Percentiles rank a stretch among this genome's conserved stretches.
Evolutionary conservation across 2,329 filamentous ascomycete species (phyloP).

Genomic region (Cryphonectria radicalis): DNA sequence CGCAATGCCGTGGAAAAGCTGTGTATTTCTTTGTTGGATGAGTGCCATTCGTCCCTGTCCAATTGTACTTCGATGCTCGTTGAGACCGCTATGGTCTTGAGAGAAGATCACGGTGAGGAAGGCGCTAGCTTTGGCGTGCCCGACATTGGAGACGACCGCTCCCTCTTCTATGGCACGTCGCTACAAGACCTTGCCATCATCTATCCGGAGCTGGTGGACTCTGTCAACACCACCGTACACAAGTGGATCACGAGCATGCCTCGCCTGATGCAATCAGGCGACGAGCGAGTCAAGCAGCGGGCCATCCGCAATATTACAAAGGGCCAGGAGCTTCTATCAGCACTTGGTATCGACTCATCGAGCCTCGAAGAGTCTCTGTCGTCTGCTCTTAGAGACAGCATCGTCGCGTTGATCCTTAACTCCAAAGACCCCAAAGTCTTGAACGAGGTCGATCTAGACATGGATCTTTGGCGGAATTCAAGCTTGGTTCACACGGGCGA

Average conservation of each 20-base stretch:
- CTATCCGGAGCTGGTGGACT: constrained; percentile 57
- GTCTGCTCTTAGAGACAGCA: constrained; percentile 73
- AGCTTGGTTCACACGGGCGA: constrained; percentile 33
- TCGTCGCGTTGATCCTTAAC: constrained; percentile 51
- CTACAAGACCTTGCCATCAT: constrained; percentile 59
- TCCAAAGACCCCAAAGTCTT: constrained; percentile 39
- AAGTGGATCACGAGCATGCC: constrained; percentile 83
- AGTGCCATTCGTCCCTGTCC: constrained; percentile 74
- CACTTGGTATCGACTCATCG: constrained; percentile 65
- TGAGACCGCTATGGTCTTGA: constrained; percentile 78
- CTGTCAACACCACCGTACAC: constrained; percentile 71
- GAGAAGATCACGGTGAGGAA: constrained; percentile 49
- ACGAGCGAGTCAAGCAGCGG: constrained; percentile 75
- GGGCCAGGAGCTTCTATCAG: constrained; percentile 68
- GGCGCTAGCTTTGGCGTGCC: constrained; percentile 20
- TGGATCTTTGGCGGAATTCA: constrained; percentile 37
- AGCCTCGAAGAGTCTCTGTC: constrained; percentile 71
- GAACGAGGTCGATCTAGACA: constrained; percentile 40
- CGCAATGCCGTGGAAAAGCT: constrained; percentile 68
- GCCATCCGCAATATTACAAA: constrained; percentile 78
- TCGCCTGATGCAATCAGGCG: constrained; percentile 79
- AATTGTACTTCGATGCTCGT: constrained; percentile 74
- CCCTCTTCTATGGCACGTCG: constrained; percentile 49
- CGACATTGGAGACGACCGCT: constrained; percentile 30
- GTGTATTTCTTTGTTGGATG: constrained; percentile 75